These are phyloP conservation scores for Penicillium fimorum DNA, from an alignment of 495 filamentous ascomycete genomes.

Conservation along the genomic window DNA sequence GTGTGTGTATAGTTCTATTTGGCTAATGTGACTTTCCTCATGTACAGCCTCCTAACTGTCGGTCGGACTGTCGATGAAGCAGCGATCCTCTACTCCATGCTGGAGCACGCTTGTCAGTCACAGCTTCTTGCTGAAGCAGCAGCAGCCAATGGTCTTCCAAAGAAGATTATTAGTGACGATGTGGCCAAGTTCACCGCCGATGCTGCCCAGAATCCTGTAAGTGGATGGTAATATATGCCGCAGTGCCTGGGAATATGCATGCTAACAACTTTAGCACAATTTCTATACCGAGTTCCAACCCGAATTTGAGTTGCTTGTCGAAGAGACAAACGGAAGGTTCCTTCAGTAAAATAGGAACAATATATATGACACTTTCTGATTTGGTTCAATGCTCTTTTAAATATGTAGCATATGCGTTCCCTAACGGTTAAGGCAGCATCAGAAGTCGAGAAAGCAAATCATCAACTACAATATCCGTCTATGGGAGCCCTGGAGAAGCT, in stretches of 20 bases:
- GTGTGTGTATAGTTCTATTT: constrained; percentile 2
- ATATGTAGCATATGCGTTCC: not conserved
- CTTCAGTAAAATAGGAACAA: constrained; percentile 23
- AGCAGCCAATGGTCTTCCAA: constrained; percentile 53
- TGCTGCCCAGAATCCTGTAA: constrained; percentile 41
- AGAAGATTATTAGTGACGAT: constrained; percentile 49
- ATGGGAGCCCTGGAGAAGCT: too few species aligned
- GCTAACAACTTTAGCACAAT: constrained; percentile 36
- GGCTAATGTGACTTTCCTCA: not conserved
- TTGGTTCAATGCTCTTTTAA: constrained; percentile 3
- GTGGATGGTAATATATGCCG: constrained; percentile 1
- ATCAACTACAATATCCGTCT: too few species aligned
- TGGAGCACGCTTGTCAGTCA: constrained; percentile 65
- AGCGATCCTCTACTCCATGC: constrained; percentile 63
- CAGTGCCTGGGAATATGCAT: not conserved
- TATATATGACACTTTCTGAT: constrained; percentile 4
- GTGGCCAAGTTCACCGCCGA: constrained; percentile 42
- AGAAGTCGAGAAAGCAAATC: too few species aligned
- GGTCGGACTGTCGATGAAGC: constrained; percentile 65
- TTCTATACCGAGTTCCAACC: constrained; percentile 49
- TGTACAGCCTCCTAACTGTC: constrained; percentile 54
- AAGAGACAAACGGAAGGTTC: constrained; percentile 44
- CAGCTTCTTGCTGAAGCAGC: constrained; percentile 66
- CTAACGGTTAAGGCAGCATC: not conserved
- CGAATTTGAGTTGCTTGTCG: constrained; percentile 45